Percentiles rank a stretch among this genome's conserved stretches.
These are phyloP conservation scores for Penicillium canariense DNA, from an alignment of 495 filamentous ascomycete species.

Conservation along the genomic window DNA sequence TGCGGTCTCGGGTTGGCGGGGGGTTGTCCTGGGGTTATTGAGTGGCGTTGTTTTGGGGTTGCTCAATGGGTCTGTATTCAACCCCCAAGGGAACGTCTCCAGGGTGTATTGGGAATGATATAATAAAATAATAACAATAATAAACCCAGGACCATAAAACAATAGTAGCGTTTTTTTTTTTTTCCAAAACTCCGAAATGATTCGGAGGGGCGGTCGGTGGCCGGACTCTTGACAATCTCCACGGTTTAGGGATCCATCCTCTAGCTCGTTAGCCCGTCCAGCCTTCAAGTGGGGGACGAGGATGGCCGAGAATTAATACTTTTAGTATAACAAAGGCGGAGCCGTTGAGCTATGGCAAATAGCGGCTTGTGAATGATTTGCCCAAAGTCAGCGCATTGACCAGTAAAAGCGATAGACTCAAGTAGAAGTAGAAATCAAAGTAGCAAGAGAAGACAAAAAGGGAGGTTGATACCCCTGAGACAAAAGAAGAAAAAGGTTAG, in stretches of 20 bases:
- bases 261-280: constrained; percentile 10
- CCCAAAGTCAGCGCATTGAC: no score
- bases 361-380: neutral
- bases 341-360: neutral
- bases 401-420: neutral
- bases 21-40: no score
- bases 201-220: constrained; percentile 17
- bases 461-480: neutral
- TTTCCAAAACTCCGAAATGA: constrained; percentile 3
- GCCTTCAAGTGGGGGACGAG: constrained; percentile 8
- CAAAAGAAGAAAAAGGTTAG: neutral
- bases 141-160: no score
- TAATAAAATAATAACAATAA: neutral
- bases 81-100: no score
- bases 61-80: no score
- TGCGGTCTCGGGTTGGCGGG: neutral
- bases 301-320: neutral
- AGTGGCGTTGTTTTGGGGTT: no score
- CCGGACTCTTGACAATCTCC: constrained; percentile 17
- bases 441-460: neutral
- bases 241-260: constrained; percentile 11
- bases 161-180: constrained; percentile 4
- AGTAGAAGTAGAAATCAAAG: neutral
- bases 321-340: neutral
- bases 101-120: no score